Evolutionary conservation across 257 asterid genomes (phyloP).

Genomic region (Ajuga chamaepitys): DNA sequence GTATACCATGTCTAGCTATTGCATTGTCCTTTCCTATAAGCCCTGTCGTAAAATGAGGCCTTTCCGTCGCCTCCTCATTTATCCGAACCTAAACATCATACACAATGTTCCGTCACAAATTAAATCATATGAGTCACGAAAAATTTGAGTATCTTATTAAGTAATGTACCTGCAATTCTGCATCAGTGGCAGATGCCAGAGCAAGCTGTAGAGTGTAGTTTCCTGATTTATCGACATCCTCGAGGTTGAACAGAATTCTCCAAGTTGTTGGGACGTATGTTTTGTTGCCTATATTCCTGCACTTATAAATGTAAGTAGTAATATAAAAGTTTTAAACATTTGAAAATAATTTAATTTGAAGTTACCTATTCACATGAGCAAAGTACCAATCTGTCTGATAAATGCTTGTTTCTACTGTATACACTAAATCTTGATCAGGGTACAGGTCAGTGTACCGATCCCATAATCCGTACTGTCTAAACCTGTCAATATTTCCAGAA

Average conservation of each 20-base stretch:
- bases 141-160: no score
- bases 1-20: slow-evolving; percentile 87
- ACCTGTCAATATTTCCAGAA: slow-evolving; percentile 29
- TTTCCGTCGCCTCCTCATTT: slow-evolving; percentile 21
- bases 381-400: slow-evolving; percentile 71
- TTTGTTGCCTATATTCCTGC: slow-evolving; percentile 53
- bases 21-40: slow-evolving; percentile 70
- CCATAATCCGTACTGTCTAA: slow-evolving; percentile 90
- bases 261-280: slow-evolving; percentile 69
- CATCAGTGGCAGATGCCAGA: slow-evolving; percentile 64
- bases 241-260: slow-evolving; percentile 50
- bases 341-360: background rate
- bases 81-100: slow-evolving; percentile 35
- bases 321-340: background rate
- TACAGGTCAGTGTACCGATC: slow-evolving; percentile 70
- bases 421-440: slow-evolving; percentile 62
- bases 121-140: background rate
- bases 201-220: slow-evolving; percentile 65
- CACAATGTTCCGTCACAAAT: background rate
- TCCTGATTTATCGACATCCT: slow-evolving; percentile 17
- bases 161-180: slow-evolving; percentile 78
- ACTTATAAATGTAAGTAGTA: background rate
- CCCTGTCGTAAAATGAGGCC: slow-evolving; percentile 44
- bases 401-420: slow-evolving; percentile 32
- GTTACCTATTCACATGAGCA: slow-evolving; percentile 77